Evolutionary conservation across 345 rosid species (phyloP), one percentile per base, ranked within the genome.

Genomic region (Rhodomyrtus tomentosa): DNA sequence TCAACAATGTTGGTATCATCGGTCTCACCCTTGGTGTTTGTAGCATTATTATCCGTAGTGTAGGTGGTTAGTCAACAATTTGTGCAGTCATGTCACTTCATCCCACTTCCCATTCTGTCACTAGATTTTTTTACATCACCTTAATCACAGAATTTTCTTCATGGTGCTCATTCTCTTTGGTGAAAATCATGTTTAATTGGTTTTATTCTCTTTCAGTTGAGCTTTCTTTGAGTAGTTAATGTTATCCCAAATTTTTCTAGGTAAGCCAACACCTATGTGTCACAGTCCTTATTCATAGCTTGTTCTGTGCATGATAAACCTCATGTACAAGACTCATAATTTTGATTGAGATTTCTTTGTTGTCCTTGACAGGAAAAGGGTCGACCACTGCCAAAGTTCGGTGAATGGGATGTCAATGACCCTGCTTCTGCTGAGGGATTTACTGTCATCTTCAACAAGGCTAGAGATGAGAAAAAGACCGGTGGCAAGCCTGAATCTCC

Each of bases 381-480:
- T 82, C 94, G 90, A 68, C 94, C 92, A 68, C 91, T 95, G 88
- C 99, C 99, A 51, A 96, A 96, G 89, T 96, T 96, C 82, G 99
- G 99, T 52, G 99, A 96, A 89, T 96, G 99, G 98, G 99, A 96
- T 82, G 96, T 95, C 59, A 93, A 87, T 85, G 94, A 96, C 86
- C 98, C 99, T 38, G 93, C 95, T 50, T 91, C 99, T 13, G 99
- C 99, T 14, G 91, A 95, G 89, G 99, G 99, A 85, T 96, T 95
- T 87, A 96, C 99, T 45, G 98, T 93, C 73, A 95, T 95, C 59
- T 96, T 96, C 87, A 95, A 96, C 90, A 90, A 95, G 83, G 99
- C 98, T 83, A 93, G 98, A 84, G 95, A 96, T 86, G 98, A 96
- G 90, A 96, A 94, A 89, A 96, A 96, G 90, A 93, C 94, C 1